Conservation (phyloP, 306 rosid genomes). For the Macrotyloma uniflorum region DNA sequence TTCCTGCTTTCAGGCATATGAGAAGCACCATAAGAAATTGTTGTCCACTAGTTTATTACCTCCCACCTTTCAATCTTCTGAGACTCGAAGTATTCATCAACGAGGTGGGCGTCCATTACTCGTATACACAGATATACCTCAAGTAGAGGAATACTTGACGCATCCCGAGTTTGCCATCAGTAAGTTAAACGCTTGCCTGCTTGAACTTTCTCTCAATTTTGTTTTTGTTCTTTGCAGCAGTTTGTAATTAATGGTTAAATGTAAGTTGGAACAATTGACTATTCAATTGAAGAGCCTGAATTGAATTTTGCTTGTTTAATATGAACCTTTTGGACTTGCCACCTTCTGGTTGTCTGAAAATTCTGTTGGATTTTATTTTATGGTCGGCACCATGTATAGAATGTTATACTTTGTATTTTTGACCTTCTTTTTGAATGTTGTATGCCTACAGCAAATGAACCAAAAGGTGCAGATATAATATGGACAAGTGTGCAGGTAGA, state of each 20-base stretch:
- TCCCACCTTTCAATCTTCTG: slow-evolving; percentile 35
- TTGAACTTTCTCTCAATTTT: slow-evolving; percentile 12
- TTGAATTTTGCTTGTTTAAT: slow-evolving; percentile 16
- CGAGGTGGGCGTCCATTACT: slow-evolving; percentile 50
- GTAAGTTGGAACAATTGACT: slow-evolving; percentile 5
- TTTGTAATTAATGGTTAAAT: background rate
- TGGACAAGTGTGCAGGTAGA: slow-evolving; percentile 90
- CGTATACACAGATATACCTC: slow-evolving; percentile 89
- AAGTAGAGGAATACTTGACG: slow-evolving; percentile 80
- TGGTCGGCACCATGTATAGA: slow-evolving; percentile 10
- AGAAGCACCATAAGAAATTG: slow-evolving; percentile 60
- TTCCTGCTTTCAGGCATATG: slow-evolving; percentile 64
- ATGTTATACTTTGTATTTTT: slow-evolving; percentile 16
- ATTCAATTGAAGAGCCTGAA: background rate
- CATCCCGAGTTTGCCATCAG: slow-evolving; percentile 75
- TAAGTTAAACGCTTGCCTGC: slow-evolving; percentile 49
- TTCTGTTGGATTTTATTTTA: slow-evolving; percentile 5
- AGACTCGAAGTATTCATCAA: slow-evolving; percentile 42
- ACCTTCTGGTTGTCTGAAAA: background rate
- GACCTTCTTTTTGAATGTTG: slow-evolving; percentile 31
- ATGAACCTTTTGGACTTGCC: slow-evolving; percentile 4
- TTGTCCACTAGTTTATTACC: slow-evolving; percentile 39
- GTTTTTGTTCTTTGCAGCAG: background rate
- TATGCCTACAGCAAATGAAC: slow-evolving; percentile 69
- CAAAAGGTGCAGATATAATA: slow-evolving; percentile 86